A percentile compares a stretch with the other conserved stretches of the same genome.
Evolutionary conservation across 768 basidiomycete species (phyloP).

Genomic region (Rhodotorula diobovata): DNA sequence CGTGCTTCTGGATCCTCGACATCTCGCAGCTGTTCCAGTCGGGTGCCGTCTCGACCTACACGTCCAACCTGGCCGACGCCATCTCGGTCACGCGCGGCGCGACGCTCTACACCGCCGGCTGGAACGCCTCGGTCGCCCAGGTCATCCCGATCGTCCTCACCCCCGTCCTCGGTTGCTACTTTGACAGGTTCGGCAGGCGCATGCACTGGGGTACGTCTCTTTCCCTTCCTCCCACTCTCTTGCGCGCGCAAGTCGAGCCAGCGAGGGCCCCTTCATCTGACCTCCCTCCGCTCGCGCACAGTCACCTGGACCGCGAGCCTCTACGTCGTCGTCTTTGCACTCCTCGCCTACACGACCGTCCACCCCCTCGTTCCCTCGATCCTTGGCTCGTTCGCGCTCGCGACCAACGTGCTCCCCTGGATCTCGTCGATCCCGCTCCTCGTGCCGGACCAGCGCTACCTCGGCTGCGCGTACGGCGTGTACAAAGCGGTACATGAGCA

Average conservation of each 20-base stretch:
- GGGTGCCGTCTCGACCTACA: conserved; percentile 12
- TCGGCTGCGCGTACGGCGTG: conserved; percentile 20
- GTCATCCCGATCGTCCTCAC: conserved; percentile 29
- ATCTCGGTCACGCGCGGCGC: conserved; percentile 7
- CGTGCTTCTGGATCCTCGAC: conserved; percentile 27
- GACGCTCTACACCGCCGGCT: conserved; percentile 5
- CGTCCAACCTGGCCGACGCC: conserved; percentile 18
- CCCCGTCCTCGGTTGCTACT: conserved; percentile 6
- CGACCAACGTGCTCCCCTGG: conserved; percentile 23
- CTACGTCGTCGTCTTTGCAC: conserved; percentile 14
- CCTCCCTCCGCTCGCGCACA: not conserved
- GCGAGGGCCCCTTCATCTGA: too few species aligned
- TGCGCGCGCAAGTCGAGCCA: too few species aligned
- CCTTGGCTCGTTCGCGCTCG: conserved; percentile 20
- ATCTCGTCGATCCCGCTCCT: conserved; percentile 26
- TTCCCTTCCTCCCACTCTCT: not conserved
- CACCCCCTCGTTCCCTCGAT: conserved; percentile 15
- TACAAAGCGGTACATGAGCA: conserved; percentile 3
- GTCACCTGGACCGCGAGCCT: conserved; percentile 2
- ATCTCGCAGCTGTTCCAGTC: conserved; percentile 22
- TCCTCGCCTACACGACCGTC: conserved; percentile 18
- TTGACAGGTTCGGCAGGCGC: conserved; percentile 18
- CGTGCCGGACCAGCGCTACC: conserved; percentile 8
- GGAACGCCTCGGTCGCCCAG: conserved; percentile 17
- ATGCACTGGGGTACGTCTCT: not conserved